Percentiles rank a stretch among this genome's conserved stretches.
Conservation (phyloP, 768 basidiomycete genomes). For the Podaxis sp. region DNA sequence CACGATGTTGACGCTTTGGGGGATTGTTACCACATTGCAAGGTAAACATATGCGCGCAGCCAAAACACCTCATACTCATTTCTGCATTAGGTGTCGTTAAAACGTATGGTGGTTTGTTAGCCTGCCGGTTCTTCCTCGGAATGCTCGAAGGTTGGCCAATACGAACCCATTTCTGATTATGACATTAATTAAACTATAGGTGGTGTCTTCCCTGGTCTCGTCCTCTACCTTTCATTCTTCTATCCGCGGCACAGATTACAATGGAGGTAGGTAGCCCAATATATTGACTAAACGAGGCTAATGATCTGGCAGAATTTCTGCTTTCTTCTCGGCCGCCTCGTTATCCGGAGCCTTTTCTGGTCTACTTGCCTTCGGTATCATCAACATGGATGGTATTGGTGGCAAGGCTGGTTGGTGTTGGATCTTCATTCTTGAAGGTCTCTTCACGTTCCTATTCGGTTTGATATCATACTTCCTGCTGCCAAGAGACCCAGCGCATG, state of each 20-base stretch:
- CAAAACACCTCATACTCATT: background rate
- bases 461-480: slow-evolving; percentile 48
- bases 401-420: slow-evolving; percentile 63
- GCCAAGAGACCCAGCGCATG: slow-evolving; percentile 31
- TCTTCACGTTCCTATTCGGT: slow-evolving; percentile 63
- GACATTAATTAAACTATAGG: slow-evolving; percentile 30
- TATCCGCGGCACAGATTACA: slow-evolving; percentile 52
- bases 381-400: slow-evolving; percentile 58
- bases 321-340: slow-evolving; percentile 53
- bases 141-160: slow-evolving; percentile 40
- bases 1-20: slow-evolving; percentile 64
- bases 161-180: background rate
- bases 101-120: slow-evolving; percentile 43
- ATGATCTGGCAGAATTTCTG: slow-evolving; percentile 37
- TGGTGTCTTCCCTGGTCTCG: slow-evolving; percentile 57
- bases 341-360: slow-evolving; percentile 70
- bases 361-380: slow-evolving; percentile 65
- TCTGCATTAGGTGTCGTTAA: slow-evolving; percentile 42
- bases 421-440: slow-evolving; percentile 69
- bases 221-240: slow-evolving; percentile 57
- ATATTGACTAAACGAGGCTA: slow-evolving; percentile 18
- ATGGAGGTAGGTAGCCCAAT: slow-evolving; percentile 36
- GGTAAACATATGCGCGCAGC: slow-evolving; percentile 31
- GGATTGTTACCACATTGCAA: slow-evolving; percentile 63
- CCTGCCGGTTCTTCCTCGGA: slow-evolving; percentile 52